Evolutionary conservation across 2,329 filamentous ascomycete genomes (phyloP).

Genomic region (Trichoderma atroviride): DNA sequence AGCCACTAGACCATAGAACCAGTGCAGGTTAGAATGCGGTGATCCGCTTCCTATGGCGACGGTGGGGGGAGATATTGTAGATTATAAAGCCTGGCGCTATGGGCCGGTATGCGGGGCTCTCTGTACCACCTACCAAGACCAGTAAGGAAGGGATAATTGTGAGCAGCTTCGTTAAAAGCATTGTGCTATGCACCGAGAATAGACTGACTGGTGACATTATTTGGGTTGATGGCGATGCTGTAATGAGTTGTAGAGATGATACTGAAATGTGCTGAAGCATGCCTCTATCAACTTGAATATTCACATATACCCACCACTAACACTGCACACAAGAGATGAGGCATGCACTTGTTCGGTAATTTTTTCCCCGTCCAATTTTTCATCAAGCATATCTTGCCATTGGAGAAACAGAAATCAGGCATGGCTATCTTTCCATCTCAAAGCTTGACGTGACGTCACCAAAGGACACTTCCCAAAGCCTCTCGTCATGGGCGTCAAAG

Average conservation of each 20-base stretch:
- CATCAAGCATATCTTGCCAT: background rate
- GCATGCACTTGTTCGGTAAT: background rate
- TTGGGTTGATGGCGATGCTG: background rate
- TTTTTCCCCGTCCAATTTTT: background rate
- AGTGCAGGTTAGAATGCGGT: background rate
- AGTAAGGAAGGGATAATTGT: background rate
- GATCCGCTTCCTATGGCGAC: slow-evolving; percentile 21
- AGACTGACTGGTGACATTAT: background rate
- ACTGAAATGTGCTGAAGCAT: background rate
- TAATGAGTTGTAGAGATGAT: background rate
- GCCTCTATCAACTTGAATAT: background rate
- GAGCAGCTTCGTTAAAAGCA: background rate
- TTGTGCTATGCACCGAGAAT: background rate
- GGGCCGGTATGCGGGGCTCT: background rate
- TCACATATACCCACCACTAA: background rate
- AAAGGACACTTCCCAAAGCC: background rate
- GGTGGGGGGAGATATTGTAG: background rate
- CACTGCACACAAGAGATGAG: background rate
- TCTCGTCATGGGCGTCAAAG: slow-evolving; percentile 22
- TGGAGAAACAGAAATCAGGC: background rate
- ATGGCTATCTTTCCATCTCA: background rate
- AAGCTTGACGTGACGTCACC: slow-evolving; percentile 16
- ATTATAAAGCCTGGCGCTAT: background rate
- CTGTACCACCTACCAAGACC: background rate
- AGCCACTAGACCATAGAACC: slow-evolving; percentile 29